Evolutionary conservation across 345 rosid species (phyloP), one percentile per base, ranked within the genome.

Genomic region (Fremontodendron californicum): DNA sequence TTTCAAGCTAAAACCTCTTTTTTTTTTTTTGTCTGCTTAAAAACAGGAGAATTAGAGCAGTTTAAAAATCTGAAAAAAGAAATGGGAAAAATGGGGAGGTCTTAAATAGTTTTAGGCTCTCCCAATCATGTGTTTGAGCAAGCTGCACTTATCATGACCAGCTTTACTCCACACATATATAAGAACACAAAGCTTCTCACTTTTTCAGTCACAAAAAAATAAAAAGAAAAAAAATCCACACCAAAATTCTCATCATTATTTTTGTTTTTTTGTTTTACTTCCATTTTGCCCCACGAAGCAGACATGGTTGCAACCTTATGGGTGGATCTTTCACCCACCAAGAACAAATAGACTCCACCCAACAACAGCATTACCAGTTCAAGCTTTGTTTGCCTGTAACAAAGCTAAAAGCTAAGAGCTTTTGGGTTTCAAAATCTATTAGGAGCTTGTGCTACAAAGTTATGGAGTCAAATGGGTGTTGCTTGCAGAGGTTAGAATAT

Each of bases 261-360:
- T 10, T 13, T 10, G 49, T 65, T 37, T 9, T 39, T 10, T 13
- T 10, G 49, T 46, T 27, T 31, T 40, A 73, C 78, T 76, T 21
- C 79, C 77, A 74, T 64, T 82, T 76, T 35, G 80, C 58, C 83
- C 78, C 75, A 68, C 73, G 48, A 71, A 66, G 75, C 29, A 55
- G 86, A 75, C 49, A 84, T 88, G 90, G 85, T 82, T 73, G 77
- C 60, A 76, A 69, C 80, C 75, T 79, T 83, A 85, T 81, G 90
- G 89, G 80, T 77, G 77, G 77, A 75, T 82, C 84, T 86, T 83
- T 84, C 88, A 69, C 58, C 81, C 83, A 85, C 83, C 91, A 68
- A 79, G 73, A 84, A 60, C 84, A 81, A 46, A 84, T 86, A 79
- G 87, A 85, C 70, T 58, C 25, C 12, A 64, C 46, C 52, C 74